phyloP scores from a whole-genome alignment of 371 early-diverging fungal species.

The Actinomucor elegans region DNA sequence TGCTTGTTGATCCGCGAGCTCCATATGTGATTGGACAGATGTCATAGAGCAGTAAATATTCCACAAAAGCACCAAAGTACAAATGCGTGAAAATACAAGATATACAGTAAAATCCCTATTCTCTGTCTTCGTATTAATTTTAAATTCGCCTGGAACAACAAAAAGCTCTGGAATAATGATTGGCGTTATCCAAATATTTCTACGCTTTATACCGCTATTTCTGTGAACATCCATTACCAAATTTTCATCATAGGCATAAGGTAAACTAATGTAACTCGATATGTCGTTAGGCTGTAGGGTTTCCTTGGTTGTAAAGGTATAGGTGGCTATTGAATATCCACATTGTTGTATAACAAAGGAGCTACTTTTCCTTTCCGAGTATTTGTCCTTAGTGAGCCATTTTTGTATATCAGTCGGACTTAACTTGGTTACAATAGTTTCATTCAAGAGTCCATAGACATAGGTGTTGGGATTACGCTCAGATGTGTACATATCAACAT shows the following conservation, averaged over 20 bases:
- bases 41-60: slow-evolving; percentile 37
- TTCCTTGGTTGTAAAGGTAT: not conserved
- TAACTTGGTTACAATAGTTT: not conserved
- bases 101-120: slow-evolving; percentile 27
- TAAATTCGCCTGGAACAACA: slow-evolving; percentile 11
- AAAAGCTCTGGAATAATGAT: not conserved
- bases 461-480: slow-evolving; percentile 2
- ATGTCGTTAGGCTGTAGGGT: not conserved
- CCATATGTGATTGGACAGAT: slow-evolving; percentile 18
- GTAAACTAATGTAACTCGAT: slow-evolving; percentile 14
- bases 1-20: slow-evolving; percentile 18
- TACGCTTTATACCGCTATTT: not conserved
- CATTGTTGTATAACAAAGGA: not conserved
- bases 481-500: slow-evolving; percentile 3
- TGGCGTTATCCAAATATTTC: not conserved
- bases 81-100: slow-evolving; percentile 24
- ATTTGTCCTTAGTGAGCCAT: not conserved
- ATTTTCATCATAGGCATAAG: not conserved
- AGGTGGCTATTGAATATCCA: not conserved
- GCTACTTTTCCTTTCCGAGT: not conserved
- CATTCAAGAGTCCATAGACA: not conserved
- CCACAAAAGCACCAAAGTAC: slow-evolving; percentile 35
- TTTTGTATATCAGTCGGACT: not conserved
- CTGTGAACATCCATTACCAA: not conserved
- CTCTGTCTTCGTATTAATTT: slow-evolving; percentile 6